Conservation (phyloP, 176 grass and related monocot species). For the Typha latifolia region DNA sequence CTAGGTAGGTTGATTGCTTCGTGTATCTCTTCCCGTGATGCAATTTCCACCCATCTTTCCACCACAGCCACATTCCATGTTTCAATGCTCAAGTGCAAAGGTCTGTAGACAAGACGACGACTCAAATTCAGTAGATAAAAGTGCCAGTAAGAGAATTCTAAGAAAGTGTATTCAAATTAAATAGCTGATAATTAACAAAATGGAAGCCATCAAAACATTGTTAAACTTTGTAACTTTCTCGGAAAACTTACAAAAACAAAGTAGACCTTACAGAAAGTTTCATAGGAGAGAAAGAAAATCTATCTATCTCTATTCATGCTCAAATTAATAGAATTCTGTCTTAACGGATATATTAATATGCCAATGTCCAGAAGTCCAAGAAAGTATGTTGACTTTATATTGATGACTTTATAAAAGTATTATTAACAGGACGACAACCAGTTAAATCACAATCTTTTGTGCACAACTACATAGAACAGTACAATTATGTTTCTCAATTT, state of each 20-base stretch:
- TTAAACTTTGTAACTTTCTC: neutral
- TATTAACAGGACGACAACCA: no score
- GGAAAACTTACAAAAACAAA: neutral
- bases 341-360: no score
- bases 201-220: neutral
- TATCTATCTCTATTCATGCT: no score
- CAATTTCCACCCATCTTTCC: slow-evolving; percentile 79
- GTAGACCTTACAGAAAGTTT: neutral
- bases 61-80: slow-evolving; percentile 84
- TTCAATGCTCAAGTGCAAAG: slow-evolving; percentile 91
- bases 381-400: no score
- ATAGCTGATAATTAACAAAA: neutral
- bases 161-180: neutral
- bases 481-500: no score
- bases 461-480: no score
- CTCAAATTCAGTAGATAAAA: slow-evolving; percentile 14
- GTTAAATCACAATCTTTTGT: no score
- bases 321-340: no score
- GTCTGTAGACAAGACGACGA: slow-evolving; percentile 41
- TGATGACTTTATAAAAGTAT: no score
- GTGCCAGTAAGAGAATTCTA: neutral
- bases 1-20: slow-evolving; percentile 74
- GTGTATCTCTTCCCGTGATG: slow-evolving; percentile 58
- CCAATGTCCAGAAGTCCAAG: no score
- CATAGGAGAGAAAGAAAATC: neutral